Percentiles rank a stretch among this genome's conserved stretches.
phyloP scores from a whole-genome alignment of 2,329 filamentous ascomycete genomes.

The Huntiella abstrusa region DNA sequence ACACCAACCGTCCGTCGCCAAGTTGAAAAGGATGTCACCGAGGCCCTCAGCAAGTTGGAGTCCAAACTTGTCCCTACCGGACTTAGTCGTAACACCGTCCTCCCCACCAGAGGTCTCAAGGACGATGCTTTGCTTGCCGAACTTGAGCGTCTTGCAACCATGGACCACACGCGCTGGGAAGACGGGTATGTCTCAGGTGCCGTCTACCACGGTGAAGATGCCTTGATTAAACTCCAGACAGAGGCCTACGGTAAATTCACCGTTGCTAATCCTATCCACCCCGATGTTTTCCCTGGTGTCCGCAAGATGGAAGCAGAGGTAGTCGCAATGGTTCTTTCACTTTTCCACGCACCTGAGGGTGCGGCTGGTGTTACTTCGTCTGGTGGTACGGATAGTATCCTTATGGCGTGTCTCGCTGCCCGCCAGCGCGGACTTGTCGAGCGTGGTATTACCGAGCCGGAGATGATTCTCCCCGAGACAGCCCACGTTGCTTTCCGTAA shows the following conservation, averaged over 20 bases:
- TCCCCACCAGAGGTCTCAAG: conserved; percentile 72
- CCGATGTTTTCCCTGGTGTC: conserved; percentile 93
- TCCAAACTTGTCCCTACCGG: conserved; percentile 62
- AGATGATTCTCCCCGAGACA: conserved; percentile 94
- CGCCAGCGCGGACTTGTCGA: conserved; percentile 76
- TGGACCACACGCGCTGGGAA: conserved; percentile 95
- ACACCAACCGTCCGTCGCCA: conserved; percentile 71
- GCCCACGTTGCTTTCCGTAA: conserved; percentile 95
- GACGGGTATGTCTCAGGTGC: conserved; percentile 87
- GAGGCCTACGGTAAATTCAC: conserved; percentile 90
- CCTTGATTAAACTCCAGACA: conserved; percentile 65
- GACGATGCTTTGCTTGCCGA: conserved; percentile 63
- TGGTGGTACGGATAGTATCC: conserved; percentile 87
- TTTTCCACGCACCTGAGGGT: conserved; percentile 79
- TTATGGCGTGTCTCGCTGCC: conserved; percentile 85
- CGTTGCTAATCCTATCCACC: conserved; percentile 90
- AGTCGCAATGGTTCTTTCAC: conserved; percentile 76
- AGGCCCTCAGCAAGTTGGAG: conserved; percentile 64
- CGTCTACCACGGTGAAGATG: conserved; percentile 84
- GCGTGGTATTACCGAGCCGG: conserved; percentile 74
- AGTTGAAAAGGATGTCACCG: conserved; percentile 67
- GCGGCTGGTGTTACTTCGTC: conserved; percentile 79
- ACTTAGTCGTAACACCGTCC: conserved; percentile 50
- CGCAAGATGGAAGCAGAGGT: conserved; percentile 98
- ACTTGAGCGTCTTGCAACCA: conserved; percentile 55